A percentile compares a stretch with the other conserved stretches of the same genome.
These are phyloP conservation scores for Trichoderma oligosporum DNA, from an alignment of 2,329 filamentous ascomycete species.

Conservation along the genomic window DNA sequence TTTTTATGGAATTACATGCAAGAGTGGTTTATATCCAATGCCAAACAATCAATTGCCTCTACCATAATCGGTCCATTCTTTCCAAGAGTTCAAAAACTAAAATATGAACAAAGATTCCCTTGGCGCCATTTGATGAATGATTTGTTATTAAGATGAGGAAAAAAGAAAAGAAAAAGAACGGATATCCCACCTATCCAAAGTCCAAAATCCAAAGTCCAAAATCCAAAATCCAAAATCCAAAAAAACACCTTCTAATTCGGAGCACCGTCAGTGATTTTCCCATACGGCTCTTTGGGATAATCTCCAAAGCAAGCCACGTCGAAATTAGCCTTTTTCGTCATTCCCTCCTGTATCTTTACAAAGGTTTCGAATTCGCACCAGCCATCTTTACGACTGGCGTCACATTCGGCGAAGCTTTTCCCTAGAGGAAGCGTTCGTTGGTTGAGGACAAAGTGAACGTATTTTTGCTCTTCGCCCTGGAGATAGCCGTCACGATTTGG, in stretches of 20 bases:
- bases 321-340: slow-evolving; percentile 56
- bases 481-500: slow-evolving; percentile 53
- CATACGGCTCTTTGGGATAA: slow-evolving; percentile 35
- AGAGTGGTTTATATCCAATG: no score
- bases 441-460: slow-evolving; percentile 72
- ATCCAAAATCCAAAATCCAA: not conserved
- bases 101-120: not conserved
- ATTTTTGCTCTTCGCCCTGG: slow-evolving; percentile 55
- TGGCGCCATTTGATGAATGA: not conserved
- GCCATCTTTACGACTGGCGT: slow-evolving; percentile 59
- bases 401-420: slow-evolving; percentile 62
- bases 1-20: no score
- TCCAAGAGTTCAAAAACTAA: not conserved
- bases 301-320: slow-evolving; percentile 65
- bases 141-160: no score
- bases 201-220: not conserved
- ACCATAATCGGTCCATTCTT: not conserved
- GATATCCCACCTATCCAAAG: not conserved
- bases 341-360: slow-evolving; percentile 56
- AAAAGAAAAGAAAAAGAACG: not conserved
- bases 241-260: slow-evolving; percentile 25
- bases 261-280: slow-evolving; percentile 38
- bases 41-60: not conserved
- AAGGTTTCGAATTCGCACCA: slow-evolving; percentile 74
- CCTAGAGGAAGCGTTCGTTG: slow-evolving; percentile 70